Evolutionary conservation across 331 rosid species (phyloP).

Genomic region (Acacia pycnantha): DNA sequence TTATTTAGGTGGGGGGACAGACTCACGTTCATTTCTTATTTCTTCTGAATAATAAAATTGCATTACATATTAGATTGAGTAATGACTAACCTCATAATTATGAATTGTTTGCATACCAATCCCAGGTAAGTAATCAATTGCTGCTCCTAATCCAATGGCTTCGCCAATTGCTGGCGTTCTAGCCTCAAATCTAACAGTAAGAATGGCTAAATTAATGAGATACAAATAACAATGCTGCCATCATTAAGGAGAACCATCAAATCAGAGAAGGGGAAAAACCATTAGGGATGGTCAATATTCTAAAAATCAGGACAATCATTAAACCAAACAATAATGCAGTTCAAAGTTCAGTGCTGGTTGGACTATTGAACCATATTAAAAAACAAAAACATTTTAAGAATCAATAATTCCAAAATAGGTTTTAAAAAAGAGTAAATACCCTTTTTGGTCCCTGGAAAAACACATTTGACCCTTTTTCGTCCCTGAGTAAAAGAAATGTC

Average conservation of each 20-base stretch:
- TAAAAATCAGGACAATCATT: neutral
- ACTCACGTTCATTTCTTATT: neutral
- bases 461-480: too few species aligned
- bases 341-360: neutral
- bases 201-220: slow-evolving; percentile 28
- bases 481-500: too few species aligned
- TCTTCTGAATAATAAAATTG: neutral
- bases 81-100: slow-evolving; percentile 71
- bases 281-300: neutral
- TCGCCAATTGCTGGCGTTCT: slow-evolving; percentile 98
- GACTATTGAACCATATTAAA: neutral
- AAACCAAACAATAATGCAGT: neutral
- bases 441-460: too few species aligned
- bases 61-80: slow-evolving; percentile 19
- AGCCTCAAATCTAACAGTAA: slow-evolving; percentile 79
- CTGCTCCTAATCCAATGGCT: slow-evolving; percentile 97
- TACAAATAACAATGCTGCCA: neutral
- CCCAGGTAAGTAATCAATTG: slow-evolving; percentile 84
- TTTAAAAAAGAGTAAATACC: too few species aligned
- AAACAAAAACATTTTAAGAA: neutral
- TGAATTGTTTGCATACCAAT: slow-evolving; percentile 88
- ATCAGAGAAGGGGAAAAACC: neutral
- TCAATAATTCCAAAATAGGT: neutral
- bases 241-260: neutral
- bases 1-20: neutral